Conservation (phyloP, 164 flowering plant genomes). For the Umbellularia californica region DNA sequence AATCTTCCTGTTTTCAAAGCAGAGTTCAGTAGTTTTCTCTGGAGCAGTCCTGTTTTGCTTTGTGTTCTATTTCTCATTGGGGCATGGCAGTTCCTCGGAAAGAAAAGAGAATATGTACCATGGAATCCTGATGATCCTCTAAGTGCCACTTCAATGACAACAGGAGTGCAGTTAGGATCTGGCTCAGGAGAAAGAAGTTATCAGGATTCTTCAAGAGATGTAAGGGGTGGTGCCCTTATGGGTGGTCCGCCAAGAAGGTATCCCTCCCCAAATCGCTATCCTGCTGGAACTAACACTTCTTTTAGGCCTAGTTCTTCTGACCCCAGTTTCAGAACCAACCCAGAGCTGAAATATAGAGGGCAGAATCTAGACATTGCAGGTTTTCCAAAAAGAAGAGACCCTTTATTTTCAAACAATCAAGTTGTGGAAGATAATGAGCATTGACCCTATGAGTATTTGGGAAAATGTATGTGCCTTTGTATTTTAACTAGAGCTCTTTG, state of each 20-base stretch:
- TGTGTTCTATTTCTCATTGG: conserved; percentile 76
- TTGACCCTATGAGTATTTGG: conserved; percentile 16
- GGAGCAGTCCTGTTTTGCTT: conserved; percentile 86
- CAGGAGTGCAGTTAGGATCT: conserved; percentile 51
- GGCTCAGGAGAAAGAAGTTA: conserved; percentile 51
- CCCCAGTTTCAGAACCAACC: conserved; percentile 46
- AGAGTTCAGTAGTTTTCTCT: conserved; percentile 65
- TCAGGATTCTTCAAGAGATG: conserved; percentile 57
- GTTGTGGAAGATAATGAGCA: conserved; percentile 47
- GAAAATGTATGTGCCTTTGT: neutral
- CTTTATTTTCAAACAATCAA: conserved; percentile 47
- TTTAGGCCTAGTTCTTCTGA: conserved; percentile 58
- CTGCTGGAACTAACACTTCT: conserved; percentile 53
- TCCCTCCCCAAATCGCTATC: conserved; percentile 62
- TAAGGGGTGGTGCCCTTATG: conserved; percentile 55
- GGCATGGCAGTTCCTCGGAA: conserved; percentile 86
- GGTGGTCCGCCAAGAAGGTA: conserved; percentile 72
- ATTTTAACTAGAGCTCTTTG: conserved; percentile 11
- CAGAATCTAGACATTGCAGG: conserved; percentile 54
- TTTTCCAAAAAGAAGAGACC: conserved; percentile 66
- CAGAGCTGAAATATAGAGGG: conserved; percentile 73
- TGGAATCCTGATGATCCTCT: conserved; percentile 97
- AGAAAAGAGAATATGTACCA: conserved; percentile 72
- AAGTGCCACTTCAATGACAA: conserved; percentile 39
- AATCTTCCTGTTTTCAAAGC: conserved; percentile 70